Base-by-base conservation (phyloP, 2,329 filamentous ascomycete species). In the Emergomyces africanus region DNA sequence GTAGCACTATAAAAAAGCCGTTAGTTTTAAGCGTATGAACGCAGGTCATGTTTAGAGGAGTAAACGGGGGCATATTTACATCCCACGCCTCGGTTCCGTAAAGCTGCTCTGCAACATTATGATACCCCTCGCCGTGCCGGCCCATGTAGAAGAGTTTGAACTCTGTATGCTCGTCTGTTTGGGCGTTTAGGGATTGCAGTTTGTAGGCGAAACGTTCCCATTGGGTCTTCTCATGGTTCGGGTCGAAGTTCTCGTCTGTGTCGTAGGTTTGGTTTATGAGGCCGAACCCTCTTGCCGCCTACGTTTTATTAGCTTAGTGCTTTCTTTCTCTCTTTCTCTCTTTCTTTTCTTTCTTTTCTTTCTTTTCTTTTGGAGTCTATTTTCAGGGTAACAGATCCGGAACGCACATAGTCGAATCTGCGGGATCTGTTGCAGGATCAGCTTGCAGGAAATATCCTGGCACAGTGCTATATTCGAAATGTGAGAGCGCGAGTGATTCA, bases 51-150 rank as follows among this genome's bases (percentile, higher is more conserved):
- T 35, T n/a, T 30, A 18, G 20, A 18, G 18, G 28, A n/a, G 23
- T 35, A 20, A 28, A 37, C 37, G 48, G 18, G 15, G 30, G 70
- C 74, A 56, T 71, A n/a, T n/a, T n/a, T n/a, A 81, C 79, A 70
- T 86, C 81, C 83, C 83, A 85, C 2, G 76, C 75, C 15, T 78
- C 74, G 0, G 79, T 83, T 35, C 82, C 83, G 62, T 83, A 85
- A 61, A 74, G 78, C 2, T 70, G 66, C 65, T 85, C 79, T 1
- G 82, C 83, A 14, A 82, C 81, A 65, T 86, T 86, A 70, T 85
- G 81, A 61, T 75, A 75, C 4, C 83, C 83, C 67, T 85, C 77
- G 25, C 83, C 83, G 66, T 86, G 83, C 33, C 83, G 77, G 48
- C 80, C 82, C 42, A 84, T 71, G 66, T 80, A 83, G 42, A 86